Conservation (phyloP, 164 flowering plant genomes). For the Dillenia turbinata region DNA sequence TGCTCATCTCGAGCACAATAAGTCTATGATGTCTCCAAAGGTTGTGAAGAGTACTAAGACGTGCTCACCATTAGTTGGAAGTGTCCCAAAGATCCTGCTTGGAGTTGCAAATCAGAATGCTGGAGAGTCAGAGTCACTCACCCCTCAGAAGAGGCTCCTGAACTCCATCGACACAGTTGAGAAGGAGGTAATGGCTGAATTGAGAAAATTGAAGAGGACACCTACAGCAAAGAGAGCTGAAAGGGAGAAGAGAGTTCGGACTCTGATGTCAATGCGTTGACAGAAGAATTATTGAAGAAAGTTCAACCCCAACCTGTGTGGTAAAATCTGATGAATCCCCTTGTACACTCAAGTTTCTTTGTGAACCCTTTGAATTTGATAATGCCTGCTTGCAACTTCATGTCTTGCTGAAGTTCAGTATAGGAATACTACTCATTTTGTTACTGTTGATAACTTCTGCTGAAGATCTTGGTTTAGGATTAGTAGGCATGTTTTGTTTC, state of each 20-base stretch:
- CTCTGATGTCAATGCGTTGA: conserved; percentile 76
- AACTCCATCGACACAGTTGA: conserved; percentile 61
- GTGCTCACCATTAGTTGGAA: conserved; percentile 20
- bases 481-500: conserved; percentile 6
- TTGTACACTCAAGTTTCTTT: conserved; percentile 3
- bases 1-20: conserved; percentile 41
- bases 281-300: conserved; percentile 5
- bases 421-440: conserved; percentile 20
- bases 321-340: conserved; percentile 23
- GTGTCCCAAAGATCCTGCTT: conserved; percentile 38
- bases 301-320: conserved; percentile 2
- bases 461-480: conserved; percentile 18
- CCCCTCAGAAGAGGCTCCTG: conserved; percentile 69
- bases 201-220: conserved; percentile 47
- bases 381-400: conserved; percentile 5
- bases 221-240: conserved; percentile 61
- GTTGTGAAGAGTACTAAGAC: conserved; percentile 14
- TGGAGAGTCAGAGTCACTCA: conserved; percentile 31
- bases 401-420: conserved; percentile 19
- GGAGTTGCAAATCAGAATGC: conserved; percentile 21
- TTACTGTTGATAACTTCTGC: conserved; percentile 9
- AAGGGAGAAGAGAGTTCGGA: conserved; percentile 52
- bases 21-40: conserved; percentile 26
- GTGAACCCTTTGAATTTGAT: not conserved
- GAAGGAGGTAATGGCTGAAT: conserved; percentile 55